phyloP scores from a whole-genome alignment of 2,329 filamentous ascomycete species.

The Arthroderma sp. region DNA sequence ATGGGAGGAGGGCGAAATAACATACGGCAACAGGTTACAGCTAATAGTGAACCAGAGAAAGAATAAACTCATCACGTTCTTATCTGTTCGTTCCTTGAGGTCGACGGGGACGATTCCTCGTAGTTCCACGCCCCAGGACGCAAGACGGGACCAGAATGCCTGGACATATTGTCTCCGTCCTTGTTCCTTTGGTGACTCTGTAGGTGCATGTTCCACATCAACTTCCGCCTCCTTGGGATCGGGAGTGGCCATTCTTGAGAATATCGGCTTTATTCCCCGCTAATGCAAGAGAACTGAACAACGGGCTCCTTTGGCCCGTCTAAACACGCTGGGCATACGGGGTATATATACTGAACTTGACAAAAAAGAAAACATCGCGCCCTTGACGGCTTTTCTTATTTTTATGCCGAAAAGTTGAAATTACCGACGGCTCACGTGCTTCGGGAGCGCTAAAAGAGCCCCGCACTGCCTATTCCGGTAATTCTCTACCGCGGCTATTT shows the following conservation, averaged over 20 bases:
- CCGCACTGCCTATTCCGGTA: background rate
- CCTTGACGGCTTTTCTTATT: background rate
- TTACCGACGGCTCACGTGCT: background rate
- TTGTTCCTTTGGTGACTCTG: background rate
- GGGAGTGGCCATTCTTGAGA: background rate
- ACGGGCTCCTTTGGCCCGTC: background rate
- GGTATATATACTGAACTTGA: background rate
- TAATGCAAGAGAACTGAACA: background rate
- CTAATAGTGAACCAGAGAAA: constrained; percentile 44
- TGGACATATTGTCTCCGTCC: constrained; percentile 3
- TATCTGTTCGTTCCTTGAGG: constrained; percentile 42
- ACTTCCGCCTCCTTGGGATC: background rate
- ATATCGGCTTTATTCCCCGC: too few relatives aligned
- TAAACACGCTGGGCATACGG: background rate
- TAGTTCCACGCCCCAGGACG: constrained; percentile 37
- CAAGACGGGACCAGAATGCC: constrained; percentile 13
- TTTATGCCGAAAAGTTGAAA: background rate
- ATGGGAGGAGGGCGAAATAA: constrained; percentile 10
- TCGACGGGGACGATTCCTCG: constrained; percentile 48
- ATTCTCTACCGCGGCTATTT: background rate
- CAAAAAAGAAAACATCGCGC: background rate
- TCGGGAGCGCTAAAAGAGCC: background rate
- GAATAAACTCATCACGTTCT: constrained; percentile 45
- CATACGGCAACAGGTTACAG: constrained; percentile 47
- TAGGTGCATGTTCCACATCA: background rate